Evolutionary conservation across 1,284 basidiomycete genomes (phyloP).

Genomic region (Pseudozyma hubeiensis): DNA sequence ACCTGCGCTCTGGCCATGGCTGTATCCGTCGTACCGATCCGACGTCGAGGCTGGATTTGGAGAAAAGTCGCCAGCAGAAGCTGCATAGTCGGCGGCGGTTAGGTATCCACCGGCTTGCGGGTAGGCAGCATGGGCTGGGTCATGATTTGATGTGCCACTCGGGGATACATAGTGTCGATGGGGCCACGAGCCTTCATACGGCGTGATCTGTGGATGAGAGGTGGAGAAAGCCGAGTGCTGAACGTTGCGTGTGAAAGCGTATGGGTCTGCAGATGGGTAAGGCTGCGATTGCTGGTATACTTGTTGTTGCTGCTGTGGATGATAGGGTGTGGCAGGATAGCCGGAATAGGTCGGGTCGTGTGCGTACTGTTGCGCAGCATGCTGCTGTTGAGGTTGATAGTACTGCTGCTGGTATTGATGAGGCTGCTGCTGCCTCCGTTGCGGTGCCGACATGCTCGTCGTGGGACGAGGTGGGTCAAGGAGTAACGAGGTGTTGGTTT

Average conservation of each 20-base stretch:
- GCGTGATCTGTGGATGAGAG: slow-evolving; percentile 8
- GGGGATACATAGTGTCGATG: slow-evolving; percentile 7
- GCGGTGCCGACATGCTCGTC: slow-evolving; percentile 33
- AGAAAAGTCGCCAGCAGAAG: neutral
- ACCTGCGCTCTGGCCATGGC: slow-evolving; percentile 21
- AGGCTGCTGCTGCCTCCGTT: slow-evolving; percentile 17
- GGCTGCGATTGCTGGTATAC: slow-evolving; percentile 23
- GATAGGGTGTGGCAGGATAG: slow-evolving; percentile 6
- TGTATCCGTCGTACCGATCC: slow-evolving; percentile 23
- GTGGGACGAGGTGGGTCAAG: neutral
- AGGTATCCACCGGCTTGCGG: slow-evolving; percentile 7
- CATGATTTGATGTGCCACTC: neutral
- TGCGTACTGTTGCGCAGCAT: slow-evolving; percentile 14
- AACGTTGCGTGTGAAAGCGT: neutral
- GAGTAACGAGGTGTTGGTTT: neutral
- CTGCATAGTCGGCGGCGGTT: slow-evolving; percentile 1
- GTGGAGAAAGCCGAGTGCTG: slow-evolving; percentile 9
- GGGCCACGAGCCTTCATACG: slow-evolving; percentile 3
- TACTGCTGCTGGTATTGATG: slow-evolving; percentile 16
- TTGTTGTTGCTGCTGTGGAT: slow-evolving; percentile 14
- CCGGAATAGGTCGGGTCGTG: slow-evolving; percentile 14
- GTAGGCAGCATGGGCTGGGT: slow-evolving; percentile 6
- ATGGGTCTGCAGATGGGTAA: slow-evolving; percentile 27
- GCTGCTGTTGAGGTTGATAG: slow-evolving; percentile 2
- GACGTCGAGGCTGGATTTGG: slow-evolving; percentile 15